Evolutionary conservation across 305 asterid species (phyloP).

Genomic region (Salvia sclarea): DNA sequence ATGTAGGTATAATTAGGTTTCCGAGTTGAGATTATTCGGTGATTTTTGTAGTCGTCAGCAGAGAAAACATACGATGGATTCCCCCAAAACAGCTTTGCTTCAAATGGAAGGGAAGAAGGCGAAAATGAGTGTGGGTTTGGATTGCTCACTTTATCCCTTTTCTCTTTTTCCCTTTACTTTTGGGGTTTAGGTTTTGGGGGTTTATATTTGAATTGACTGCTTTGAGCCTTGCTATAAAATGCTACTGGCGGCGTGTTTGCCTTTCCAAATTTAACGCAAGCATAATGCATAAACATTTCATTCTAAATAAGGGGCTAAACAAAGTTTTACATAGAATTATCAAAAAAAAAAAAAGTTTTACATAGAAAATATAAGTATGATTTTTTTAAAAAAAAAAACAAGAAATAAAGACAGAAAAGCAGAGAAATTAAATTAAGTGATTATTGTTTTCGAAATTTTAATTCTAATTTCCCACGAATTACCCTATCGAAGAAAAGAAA

Average conservation of each 20-base stretch:
- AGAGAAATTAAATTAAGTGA: not conserved
- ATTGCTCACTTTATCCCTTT: not conserved
- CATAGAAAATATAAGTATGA: too few relatives aligned
- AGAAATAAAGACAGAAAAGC: not conserved
- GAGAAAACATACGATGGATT: not conserved
- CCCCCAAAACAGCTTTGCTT: slow-evolving; percentile 9
- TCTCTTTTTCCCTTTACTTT: not conserved
- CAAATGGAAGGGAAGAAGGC: slow-evolving; percentile 25
- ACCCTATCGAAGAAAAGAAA: too few relatives aligned
- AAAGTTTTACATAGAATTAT: too few relatives aligned
- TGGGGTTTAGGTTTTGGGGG: slow-evolving; percentile 35
- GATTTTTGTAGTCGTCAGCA: not conserved
- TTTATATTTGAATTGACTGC: slow-evolving; percentile 35
- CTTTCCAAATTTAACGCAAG: not conserved
- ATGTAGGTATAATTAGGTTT: slow-evolving; percentile 28
- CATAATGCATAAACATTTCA: not conserved
- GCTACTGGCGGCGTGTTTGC: slow-evolving; percentile 25
- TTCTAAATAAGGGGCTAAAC: not conserved
- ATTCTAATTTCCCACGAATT: not conserved
- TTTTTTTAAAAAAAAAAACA: too few relatives aligned
- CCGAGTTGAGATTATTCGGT: slow-evolving; percentile 8
- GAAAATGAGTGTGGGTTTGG: not conserved
- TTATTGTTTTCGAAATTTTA: not conserved
- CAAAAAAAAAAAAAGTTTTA: too few relatives aligned
- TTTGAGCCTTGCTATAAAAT: slow-evolving; percentile 31